Conservation (phyloP, 2,329 filamentous ascomycete species). For the Penicillium brasilianum region DNA sequence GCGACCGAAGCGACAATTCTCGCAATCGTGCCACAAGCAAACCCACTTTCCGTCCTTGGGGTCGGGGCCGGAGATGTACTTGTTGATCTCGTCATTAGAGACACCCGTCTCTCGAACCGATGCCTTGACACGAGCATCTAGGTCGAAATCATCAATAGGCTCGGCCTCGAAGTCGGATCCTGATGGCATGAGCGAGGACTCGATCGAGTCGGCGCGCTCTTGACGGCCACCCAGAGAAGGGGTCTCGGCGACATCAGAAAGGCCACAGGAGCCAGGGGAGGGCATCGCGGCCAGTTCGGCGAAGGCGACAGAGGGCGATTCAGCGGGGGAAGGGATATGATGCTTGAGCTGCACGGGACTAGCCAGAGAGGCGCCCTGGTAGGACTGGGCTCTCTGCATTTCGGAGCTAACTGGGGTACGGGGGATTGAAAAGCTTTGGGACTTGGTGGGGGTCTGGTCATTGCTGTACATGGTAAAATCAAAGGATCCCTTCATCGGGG, state of each 20-base stretch:
- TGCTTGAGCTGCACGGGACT: constrained; percentile 45
- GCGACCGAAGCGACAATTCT: constrained; percentile 82
- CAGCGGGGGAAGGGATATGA: constrained; percentile 54
- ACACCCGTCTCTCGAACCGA: constrained; percentile 79
- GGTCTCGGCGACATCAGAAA: constrained; percentile 36
- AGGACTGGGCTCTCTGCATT: constrained; percentile 53
- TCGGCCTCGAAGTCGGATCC: constrained; percentile 50
- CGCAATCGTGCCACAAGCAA: constrained; percentile 77
- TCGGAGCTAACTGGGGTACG: constrained; percentile 42
- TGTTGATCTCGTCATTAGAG: constrained; percentile 79
- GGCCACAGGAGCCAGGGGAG: constrained; percentile 30
- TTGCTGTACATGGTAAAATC: constrained; percentile 45
- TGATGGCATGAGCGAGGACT: constrained; percentile 38
- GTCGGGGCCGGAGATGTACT: constrained; percentile 75
- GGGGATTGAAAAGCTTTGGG: constrained; percentile 38
- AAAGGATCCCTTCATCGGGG: constrained; percentile 56
- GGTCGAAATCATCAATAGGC: constrained; percentile 55
- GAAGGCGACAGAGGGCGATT: constrained; percentile 58
- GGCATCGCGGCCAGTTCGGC: constrained; percentile 57
- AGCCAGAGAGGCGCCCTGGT: constrained; percentile 51
- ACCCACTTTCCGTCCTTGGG: constrained; percentile 77
- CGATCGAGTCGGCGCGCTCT: constrained; percentile 26
- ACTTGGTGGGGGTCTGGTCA: constrained; percentile 49
- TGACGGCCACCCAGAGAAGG: constrained; percentile 31
- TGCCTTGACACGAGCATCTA: constrained; percentile 63